phyloP scores from a whole-genome alignment of 768 basidiomycete species.

The Leccinum boreale region DNA sequence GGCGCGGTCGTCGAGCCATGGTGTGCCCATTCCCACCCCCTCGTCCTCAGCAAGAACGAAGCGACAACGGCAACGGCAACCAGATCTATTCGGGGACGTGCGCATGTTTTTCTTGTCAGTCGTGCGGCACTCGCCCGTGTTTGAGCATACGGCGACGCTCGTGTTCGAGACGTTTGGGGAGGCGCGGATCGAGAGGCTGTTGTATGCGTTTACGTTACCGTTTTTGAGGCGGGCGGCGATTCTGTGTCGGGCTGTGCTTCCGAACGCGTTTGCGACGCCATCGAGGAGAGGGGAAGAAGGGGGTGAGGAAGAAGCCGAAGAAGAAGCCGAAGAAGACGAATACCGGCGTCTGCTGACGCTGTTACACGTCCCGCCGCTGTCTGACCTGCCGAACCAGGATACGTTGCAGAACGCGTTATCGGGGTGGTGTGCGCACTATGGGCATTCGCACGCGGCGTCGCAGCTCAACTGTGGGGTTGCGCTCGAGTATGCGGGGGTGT shows the following conservation, averaged over 20 bases:
- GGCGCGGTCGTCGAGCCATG: slow-evolving; percentile 50
- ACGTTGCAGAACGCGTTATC: slow-evolving; percentile 86
- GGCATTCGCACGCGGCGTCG: slow-evolving; percentile 72
- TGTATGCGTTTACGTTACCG: slow-evolving; percentile 87
- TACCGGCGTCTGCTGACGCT: slow-evolving; percentile 72
- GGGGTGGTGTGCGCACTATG: slow-evolving; percentile 89
- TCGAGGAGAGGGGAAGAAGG: slow-evolving; percentile 21
- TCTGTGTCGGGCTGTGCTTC: slow-evolving; percentile 72
- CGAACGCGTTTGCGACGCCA: slow-evolving; percentile 54
- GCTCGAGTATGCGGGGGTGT: slow-evolving; percentile 79
- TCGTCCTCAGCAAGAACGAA: background rate
- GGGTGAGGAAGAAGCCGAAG: slow-evolving; percentile 37
- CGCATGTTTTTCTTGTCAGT: slow-evolving; percentile 90
- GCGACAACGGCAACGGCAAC: slow-evolving; percentile 8
- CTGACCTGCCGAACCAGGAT: slow-evolving; percentile 77
- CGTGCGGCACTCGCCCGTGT: slow-evolving; percentile 82
- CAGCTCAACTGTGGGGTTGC: slow-evolving; percentile 77
- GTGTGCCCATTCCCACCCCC: slow-evolving; percentile 33
- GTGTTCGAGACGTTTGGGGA: slow-evolving; percentile 81
- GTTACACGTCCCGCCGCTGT: slow-evolving; percentile 77
- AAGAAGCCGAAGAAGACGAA: slow-evolving; percentile 52
- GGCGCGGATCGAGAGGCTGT: slow-evolving; percentile 76
- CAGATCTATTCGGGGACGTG: slow-evolving; percentile 78
- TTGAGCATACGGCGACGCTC: slow-evolving; percentile 79
- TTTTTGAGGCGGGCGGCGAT: slow-evolving; percentile 89